Percentiles rank a stretch among this genome's conserved stretches.
phyloP scores from a whole-genome alignment of 495 filamentous ascomycete species.

The Neurospora tetraspora region DNA sequence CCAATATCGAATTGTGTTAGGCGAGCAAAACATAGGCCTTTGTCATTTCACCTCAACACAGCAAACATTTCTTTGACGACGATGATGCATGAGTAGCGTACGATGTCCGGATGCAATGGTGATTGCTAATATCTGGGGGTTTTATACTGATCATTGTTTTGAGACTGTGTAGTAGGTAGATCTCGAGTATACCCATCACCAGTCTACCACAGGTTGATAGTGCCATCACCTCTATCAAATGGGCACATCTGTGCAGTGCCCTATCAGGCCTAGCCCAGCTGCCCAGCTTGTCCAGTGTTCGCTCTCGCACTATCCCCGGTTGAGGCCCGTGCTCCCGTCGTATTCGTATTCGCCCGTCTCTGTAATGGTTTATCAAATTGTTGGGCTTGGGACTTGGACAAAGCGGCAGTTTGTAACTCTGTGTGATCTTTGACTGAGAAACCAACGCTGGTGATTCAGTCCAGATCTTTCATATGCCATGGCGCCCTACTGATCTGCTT shows the following conservation, averaged over 20 bases:
- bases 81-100: background rate
- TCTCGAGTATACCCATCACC: background rate
- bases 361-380: background rate
- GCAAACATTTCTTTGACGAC: background rate
- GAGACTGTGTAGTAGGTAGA: background rate
- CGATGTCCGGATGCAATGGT: background rate
- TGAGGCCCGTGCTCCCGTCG: background rate
- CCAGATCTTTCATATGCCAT: background rate
- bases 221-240: background rate
- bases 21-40: background rate
- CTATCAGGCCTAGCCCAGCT: background rate
- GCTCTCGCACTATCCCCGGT: background rate
- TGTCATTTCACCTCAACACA: background rate
- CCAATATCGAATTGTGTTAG: background rate
- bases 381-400: background rate
- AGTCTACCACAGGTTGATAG: background rate
- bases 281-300: background rate
- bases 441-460: background rate
- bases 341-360: background rate
- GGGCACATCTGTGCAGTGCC: background rate
- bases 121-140: background rate
- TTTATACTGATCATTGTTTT: background rate
- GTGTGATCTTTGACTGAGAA: background rate
- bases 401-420: background rate
- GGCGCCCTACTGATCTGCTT: background rate